Base-by-base conservation (phyloP, 768 basidiomycete species). In the Mycena pura region DNA sequence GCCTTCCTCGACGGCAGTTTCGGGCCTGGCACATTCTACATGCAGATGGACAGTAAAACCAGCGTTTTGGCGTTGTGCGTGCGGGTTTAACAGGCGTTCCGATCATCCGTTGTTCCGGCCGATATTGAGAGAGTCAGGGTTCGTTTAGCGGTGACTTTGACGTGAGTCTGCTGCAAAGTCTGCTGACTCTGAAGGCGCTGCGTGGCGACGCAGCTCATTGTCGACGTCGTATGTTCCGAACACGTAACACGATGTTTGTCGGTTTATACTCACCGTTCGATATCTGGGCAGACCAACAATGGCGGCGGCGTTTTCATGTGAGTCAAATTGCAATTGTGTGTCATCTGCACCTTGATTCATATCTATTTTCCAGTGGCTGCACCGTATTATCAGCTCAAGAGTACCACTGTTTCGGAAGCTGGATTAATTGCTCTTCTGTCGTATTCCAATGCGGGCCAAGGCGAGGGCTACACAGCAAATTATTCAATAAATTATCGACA, bases 221-320 rank as follows among this genome's bases (percentile, higher is more conserved):
- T 87, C 28, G 86, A 87, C 72, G 80, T 87, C 67, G 83, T 84
- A 63, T 31, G 80, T 75, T 24, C 38, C n/a, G 10, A n/a, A 25
- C 11, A 39, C 21, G 29, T 14, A 27, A 57, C 21, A 17, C 58
- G 24, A 25, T 28, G 31, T 36, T 40, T 21, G 55, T 32, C 14
- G 28, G 34, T 54, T n/a, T n/a, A n/a, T 14, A 41, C 11, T 61
- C n/a, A 10, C n/a, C n/a, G n/a, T n/a, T n/a, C n/a, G n/a, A n/a
- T 39, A 48, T 39, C 28, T 47, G 34, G 25, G 6, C n/a, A 83
- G 81, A 76, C 78, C 3, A 83, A 83, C 59, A 84, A 83, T 55
- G 83, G 82, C 43, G 81, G 82, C 61, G 82, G 83, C n/a, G 87
- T 80, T 73, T 84, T 87, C 83, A 86, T 69, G 85, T 85, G 67